Evolutionary conservation across 345 rosid species (phyloP).

Genomic region (Euclidium syriacum): DNA sequence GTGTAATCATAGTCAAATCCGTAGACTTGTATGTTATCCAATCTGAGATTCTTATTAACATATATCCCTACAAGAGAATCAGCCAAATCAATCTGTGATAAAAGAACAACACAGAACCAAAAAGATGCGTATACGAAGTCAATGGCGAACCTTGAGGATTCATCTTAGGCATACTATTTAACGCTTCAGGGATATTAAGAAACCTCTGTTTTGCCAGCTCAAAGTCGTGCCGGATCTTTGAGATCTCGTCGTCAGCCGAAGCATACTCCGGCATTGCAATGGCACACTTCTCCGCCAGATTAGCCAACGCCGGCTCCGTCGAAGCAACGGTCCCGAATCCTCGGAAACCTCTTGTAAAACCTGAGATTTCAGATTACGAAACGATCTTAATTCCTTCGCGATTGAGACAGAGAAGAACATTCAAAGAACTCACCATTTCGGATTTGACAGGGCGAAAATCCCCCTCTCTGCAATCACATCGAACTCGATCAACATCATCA

Average conservation of each 20-base stretch:
- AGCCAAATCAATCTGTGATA: not conserved
- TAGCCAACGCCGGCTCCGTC: constrained; percentile 30
- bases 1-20: constrained; percentile 97
- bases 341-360: constrained; percentile 31
- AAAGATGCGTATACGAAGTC: not conserved
- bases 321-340: constrained; percentile 28
- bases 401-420: not conserved
- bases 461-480: constrained; percentile 39
- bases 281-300: constrained; percentile 34
- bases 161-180: constrained; percentile 70
- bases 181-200: constrained; percentile 60
- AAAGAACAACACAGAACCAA: not conserved
- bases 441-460: constrained; percentile 21
- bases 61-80: constrained; percentile 51
- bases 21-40: constrained; percentile 81
- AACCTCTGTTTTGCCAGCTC: constrained; percentile 67
- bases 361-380: constrained; percentile 23
- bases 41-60: constrained; percentile 80
- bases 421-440: constrained; percentile 31
- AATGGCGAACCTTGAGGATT: constrained; percentile 63
- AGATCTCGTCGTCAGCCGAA: constrained; percentile 39
- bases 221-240: constrained; percentile 53
- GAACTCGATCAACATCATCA: constrained; percentile 11
- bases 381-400: not conserved
- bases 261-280: constrained; percentile 17